phyloP scores from a whole-genome alignment of 2,329 filamentous ascomycete species.

The Ceratocystis alfenasii region DNA sequence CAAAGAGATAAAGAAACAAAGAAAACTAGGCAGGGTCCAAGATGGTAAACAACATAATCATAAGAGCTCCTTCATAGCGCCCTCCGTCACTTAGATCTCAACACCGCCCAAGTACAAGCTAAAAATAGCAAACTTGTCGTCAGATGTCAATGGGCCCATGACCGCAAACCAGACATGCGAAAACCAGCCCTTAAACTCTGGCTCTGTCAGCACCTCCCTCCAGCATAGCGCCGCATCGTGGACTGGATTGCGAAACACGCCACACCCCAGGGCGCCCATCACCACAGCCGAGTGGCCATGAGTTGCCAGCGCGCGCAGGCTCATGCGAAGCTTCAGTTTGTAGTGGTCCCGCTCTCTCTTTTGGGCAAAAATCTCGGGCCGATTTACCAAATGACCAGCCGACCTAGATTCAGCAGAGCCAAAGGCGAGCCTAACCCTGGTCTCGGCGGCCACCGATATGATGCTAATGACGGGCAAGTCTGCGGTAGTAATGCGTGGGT shows the following conservation, averaged over 20 bases:
- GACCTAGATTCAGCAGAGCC: neutral
- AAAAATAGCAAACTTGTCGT: slow-evolving; percentile 3
- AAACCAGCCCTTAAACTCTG: slow-evolving; percentile 56
- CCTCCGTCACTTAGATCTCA: neutral
- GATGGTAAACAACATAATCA: neutral
- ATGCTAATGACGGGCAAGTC: slow-evolving; percentile 44
- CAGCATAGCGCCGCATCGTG: slow-evolving; percentile 52
- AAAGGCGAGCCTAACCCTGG: slow-evolving; percentile 20
- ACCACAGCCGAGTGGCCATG: slow-evolving; percentile 48
- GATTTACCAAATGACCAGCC: slow-evolving; percentile 22
- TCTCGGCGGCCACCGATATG: slow-evolving; percentile 48
- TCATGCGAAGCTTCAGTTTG: slow-evolving; percentile 51
- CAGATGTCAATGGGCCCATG: neutral
- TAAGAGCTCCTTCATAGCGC: neutral
- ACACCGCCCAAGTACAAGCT: slow-evolving; percentile 9
- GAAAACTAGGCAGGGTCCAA: too few species aligned
- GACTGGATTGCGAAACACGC: slow-evolving; percentile 52
- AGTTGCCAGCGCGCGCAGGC: slow-evolving; percentile 46
- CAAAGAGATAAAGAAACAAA: too few species aligned
- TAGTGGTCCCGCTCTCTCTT: slow-evolving; percentile 40
- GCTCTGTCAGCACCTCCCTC: slow-evolving; percentile 46
- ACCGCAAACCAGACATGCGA: slow-evolving; percentile 18
- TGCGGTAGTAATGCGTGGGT: slow-evolving; percentile 22
- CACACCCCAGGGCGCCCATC: slow-evolving; percentile 58
- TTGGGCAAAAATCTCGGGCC: slow-evolving; percentile 33